A percentile compares a stretch with the other conserved stretches of the same genome.
These are phyloP conservation scores for Barnettozyma vustinii DNA, from an alignment of 805 yeast genomes.

Conservation along the genomic window DNA sequence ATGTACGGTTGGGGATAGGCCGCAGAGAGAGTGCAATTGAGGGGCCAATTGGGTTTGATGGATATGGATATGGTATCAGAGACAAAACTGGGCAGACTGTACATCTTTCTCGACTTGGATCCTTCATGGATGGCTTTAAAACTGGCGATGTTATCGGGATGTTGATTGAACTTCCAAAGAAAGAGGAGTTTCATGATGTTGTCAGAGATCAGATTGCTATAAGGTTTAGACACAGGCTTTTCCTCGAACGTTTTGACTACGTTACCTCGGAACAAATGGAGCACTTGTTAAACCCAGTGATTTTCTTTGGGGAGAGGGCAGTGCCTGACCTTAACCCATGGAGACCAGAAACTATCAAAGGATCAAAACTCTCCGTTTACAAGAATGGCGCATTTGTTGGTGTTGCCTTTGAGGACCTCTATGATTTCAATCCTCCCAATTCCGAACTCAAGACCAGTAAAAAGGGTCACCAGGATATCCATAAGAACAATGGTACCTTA, in stretches of 20 bases:
- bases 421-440: slow-evolving; percentile 76
- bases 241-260: slow-evolving; percentile 83
- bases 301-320: slow-evolving; percentile 65
- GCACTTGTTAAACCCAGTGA: slow-evolving; percentile 66
- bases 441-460: slow-evolving; percentile 39
- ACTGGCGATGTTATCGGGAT: slow-evolving; percentile 84
- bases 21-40: slow-evolving; percentile 85
- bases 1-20: slow-evolving; percentile 79
- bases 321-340: slow-evolving; percentile 44
- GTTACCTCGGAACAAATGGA: slow-evolving; percentile 64
- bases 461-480: slow-evolving; percentile 34
- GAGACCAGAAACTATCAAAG: slow-evolving; percentile 43
- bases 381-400: slow-evolving; percentile 74
- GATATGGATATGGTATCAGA: slow-evolving; percentile 86
- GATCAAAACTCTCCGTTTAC: slow-evolving; percentile 62
- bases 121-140: slow-evolving; percentile 51
- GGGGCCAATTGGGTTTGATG: slow-evolving; percentile 94
- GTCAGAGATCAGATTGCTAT: slow-evolving; percentile 85
- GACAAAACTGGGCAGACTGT: slow-evolving; percentile 72
- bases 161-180: slow-evolving; percentile 62
- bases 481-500: slow-evolving; percentile 72
- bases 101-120: slow-evolving; percentile 64
- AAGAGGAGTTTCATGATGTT: slow-evolving; percentile 37
- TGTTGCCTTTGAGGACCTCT: slow-evolving; percentile 57
- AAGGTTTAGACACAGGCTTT: slow-evolving; percentile 67